Conservation (phyloP, 345 rosid genomes). For the Mangifera indica region DNA sequence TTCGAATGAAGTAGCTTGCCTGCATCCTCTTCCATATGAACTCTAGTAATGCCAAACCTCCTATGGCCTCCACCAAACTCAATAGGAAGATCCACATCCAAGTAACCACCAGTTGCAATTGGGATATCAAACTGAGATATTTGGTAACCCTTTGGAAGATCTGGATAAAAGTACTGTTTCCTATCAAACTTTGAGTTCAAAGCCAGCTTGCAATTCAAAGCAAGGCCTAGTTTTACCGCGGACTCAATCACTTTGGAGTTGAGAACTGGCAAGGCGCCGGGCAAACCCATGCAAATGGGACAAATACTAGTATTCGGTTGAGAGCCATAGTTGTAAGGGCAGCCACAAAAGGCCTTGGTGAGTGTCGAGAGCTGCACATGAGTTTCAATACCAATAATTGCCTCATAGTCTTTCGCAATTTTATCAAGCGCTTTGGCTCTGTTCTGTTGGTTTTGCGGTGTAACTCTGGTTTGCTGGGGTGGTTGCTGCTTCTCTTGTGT, state of each 20-base stretch:
- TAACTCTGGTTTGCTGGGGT: slow-evolving; percentile 38
- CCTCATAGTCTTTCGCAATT: slow-evolving; percentile 61
- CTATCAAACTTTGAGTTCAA: slow-evolving; percentile 86
- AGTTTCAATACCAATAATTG: slow-evolving; percentile 92
- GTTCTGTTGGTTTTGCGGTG: slow-evolving; percentile 41
- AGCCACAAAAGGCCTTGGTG: slow-evolving; percentile 86
- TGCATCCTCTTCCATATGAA: slow-evolving; percentile 99
- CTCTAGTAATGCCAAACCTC: slow-evolving; percentile 87
- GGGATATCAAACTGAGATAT: slow-evolving; percentile 97
- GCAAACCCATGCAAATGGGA: slow-evolving; percentile 95
- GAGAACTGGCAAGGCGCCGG: slow-evolving; percentile 89
- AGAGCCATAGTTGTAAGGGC: slow-evolving; percentile 81
- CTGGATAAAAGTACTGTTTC: slow-evolving; percentile 96
- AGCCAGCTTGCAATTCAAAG: slow-evolving; percentile 79
- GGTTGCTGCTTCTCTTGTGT: slow-evolving; percentile 49
- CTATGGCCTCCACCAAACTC: slow-evolving; percentile 92
- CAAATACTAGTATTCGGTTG: slow-evolving; percentile 72
- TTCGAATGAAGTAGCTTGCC: slow-evolving; percentile 86
- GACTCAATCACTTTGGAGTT: slow-evolving; percentile 82
- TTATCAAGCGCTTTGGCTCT: slow-evolving; percentile 50
- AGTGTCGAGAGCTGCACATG: slow-evolving; percentile 87
- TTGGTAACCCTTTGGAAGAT: slow-evolving; percentile 96
- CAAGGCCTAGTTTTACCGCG: slow-evolving; percentile 82
- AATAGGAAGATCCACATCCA: slow-evolving; percentile 83
- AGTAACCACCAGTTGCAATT: slow-evolving; percentile 65